phyloP scores from a whole-genome alignment of 768 basidiomycete species.

The Calocybe indica region DNA sequence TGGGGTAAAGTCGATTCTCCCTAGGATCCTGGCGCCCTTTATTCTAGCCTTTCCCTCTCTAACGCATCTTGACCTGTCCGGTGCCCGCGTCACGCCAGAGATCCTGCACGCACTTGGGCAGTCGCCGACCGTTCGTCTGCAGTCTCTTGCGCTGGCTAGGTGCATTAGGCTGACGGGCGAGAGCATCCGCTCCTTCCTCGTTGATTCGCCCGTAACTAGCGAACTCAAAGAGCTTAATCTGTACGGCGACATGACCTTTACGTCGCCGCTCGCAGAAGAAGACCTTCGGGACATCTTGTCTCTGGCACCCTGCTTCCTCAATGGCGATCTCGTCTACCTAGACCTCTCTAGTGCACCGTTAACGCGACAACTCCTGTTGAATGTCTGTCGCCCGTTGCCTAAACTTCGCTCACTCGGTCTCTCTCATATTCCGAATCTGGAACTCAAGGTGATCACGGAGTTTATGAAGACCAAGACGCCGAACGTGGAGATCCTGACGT shows the following conservation, averaged over 20 bases:
- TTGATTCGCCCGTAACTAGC: conserved; percentile 57
- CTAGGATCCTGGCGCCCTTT: conserved; percentile 64
- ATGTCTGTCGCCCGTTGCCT: conserved; percentile 56
- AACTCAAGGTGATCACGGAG: conserved; percentile 54
- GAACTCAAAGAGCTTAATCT: conserved; percentile 76
- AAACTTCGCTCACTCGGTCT: conserved; percentile 84
- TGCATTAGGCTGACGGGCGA: conserved; percentile 81
- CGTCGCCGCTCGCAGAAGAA: conserved; percentile 59
- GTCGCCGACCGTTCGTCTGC: conserved; percentile 61
- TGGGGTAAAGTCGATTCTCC: conserved; percentile 72
- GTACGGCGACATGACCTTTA: conserved; percentile 84
- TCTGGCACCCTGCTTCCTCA: conserved; percentile 73
- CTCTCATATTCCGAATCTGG: conserved; percentile 74
- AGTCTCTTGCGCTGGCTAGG: conserved; percentile 77
- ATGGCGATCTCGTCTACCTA: conserved; percentile 74
- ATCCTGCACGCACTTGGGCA: conserved; percentile 63
- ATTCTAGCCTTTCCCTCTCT: conserved; percentile 79
- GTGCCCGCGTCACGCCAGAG: conserved; percentile 75
- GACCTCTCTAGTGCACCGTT: conserved; percentile 85
- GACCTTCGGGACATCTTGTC: conserved; percentile 66
- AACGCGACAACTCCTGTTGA: conserved; percentile 47
- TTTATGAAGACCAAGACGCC: conserved; percentile 67
- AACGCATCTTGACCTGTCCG: conserved; percentile 87
- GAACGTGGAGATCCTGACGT: conserved; percentile 81
- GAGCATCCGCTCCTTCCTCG: conserved; percentile 68